These are phyloP conservation scores for Hypomontagnella submonticulosa DNA, from an alignment of 495 filamentous ascomycete species.

Conservation along the genomic window DNA sequence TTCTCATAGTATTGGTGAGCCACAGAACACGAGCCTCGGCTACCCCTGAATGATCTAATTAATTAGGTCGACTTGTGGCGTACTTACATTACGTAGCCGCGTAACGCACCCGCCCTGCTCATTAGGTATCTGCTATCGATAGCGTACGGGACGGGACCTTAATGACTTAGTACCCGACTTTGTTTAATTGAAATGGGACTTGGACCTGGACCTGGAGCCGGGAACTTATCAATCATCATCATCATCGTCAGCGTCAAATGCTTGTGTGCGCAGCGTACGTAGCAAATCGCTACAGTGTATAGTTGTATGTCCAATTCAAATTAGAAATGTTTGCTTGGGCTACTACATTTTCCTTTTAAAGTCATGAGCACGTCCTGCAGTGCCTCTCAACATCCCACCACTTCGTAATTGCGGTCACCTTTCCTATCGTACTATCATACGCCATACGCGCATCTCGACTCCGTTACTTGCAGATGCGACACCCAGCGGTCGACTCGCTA, in stretches of 20 bases:
- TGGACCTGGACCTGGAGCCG: neutral
- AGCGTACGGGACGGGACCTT: too few relatives aligned
- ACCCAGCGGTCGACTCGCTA: slow-evolving; percentile 21
- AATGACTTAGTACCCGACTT: too few relatives aligned
- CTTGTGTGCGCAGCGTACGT: neutral
- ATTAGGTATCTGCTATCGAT: too few relatives aligned
- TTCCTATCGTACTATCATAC: neutral
- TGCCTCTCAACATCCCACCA: neutral
- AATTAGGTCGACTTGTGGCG: too few relatives aligned
- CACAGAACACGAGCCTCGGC: too few relatives aligned
- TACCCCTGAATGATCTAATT: too few relatives aligned
- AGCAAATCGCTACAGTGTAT: neutral
- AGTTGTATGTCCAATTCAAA: slow-evolving; percentile 1
- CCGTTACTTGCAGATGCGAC: slow-evolving; percentile 36
- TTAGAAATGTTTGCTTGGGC: neutral
- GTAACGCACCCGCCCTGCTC: too few relatives aligned
- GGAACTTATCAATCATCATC: neutral
- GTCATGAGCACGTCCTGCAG: neutral
- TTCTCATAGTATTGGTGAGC: too few relatives aligned
- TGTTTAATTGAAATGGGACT: slow-evolving; percentile 30
- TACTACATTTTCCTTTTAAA: neutral
- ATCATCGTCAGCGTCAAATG: slow-evolving; percentile 13
- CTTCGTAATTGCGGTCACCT: slow-evolving; percentile 6
- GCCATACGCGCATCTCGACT: neutral
- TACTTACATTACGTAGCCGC: too few relatives aligned